A percentile compares a stretch with the other conserved stretches of the same genome.
Evolutionary conservation across 1,284 basidiomycete genomes (phyloP).

Genomic region (Ganoderma sinense): DNA sequence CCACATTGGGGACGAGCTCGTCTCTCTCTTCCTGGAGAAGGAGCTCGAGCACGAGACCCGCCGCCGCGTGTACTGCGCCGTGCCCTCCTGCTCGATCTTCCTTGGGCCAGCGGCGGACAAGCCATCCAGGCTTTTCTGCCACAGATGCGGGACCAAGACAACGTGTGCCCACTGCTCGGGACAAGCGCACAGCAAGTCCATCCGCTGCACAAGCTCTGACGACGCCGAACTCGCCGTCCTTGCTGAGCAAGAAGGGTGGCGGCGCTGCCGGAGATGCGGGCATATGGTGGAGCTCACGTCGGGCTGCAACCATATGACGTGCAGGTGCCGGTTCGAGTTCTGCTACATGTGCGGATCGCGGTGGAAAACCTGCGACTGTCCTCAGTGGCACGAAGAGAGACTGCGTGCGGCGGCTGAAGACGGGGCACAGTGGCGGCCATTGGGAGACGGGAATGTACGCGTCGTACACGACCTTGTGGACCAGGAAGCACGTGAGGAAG

Average conservation of each 20-base stretch:
- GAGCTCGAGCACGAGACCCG: conserved; percentile 22
- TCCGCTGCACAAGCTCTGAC: conserved; percentile 36
- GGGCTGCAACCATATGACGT: conserved; percentile 51
- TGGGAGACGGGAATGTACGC: background rate
- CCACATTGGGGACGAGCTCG: conserved; percentile 4
- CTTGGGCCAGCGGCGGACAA: conserved; percentile 11
- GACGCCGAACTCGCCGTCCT: conserved; percentile 51
- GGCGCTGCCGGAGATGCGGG: conserved; percentile 49
- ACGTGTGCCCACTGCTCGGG: conserved; percentile 56
- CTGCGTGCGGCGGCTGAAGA: conserved; percentile 41
- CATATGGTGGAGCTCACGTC: conserved; percentile 44
- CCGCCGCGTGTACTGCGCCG: conserved; percentile 30
- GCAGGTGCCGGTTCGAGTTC: conserved; percentile 45
- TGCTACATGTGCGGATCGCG: conserved; percentile 56
- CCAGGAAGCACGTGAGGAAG: background rate
- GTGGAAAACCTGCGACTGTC: conserved; percentile 62
- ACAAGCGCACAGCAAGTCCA: conserved; percentile 39
- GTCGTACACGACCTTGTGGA: background rate
- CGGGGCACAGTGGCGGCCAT: conserved; percentile 40
- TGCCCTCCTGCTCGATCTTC: conserved; percentile 26
- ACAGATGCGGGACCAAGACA: background rate
- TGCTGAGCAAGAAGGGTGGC: conserved; percentile 50
- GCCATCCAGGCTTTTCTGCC: background rate
- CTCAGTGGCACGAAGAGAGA: conserved; percentile 61
- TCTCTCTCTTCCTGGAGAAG: conserved; percentile 19